phyloP scores from a whole-genome alignment of 345 rosid genomes.

The Hirschfeldia incana region DNA sequence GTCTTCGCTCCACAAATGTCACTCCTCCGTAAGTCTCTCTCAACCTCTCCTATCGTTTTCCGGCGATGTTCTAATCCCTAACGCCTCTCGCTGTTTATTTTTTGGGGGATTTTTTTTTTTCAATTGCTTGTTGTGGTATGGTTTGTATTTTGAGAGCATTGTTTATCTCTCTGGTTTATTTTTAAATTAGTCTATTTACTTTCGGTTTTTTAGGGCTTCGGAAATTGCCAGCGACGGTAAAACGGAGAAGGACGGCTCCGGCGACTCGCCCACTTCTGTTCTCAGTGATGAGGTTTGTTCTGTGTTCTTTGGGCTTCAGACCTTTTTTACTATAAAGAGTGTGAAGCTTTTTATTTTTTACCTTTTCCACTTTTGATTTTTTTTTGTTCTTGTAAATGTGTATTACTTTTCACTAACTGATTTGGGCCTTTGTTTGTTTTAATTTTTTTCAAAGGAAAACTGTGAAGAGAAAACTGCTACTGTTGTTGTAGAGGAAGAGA shows the following conservation, averaged over 20 bases:
- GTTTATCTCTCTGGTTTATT: neutral
- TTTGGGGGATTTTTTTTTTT: neutral
- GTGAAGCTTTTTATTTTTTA: neutral
- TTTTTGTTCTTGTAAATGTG: slow-evolving; percentile 1
- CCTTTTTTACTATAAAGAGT: neutral
- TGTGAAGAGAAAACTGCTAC: slow-evolving; percentile 33
- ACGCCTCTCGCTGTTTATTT: neutral
- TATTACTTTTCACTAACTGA: neutral
- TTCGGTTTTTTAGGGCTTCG: slow-evolving; percentile 39
- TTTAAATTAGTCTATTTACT: neutral
- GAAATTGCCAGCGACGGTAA: slow-evolving; percentile 38
- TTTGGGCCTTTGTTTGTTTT: neutral
- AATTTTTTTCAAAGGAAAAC: slow-evolving; percentile 35
- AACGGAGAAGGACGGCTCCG: slow-evolving; percentile 48
- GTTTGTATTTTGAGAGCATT: neutral
- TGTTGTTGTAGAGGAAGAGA: slow-evolving; percentile 46
- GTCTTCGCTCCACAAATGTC: neutral
- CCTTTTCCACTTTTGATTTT: slow-evolving; percentile 6
- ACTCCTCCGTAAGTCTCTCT: slow-evolving; percentile 24
- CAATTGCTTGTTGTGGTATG: neutral
- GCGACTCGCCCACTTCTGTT: slow-evolving; percentile 87
- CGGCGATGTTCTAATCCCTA: slow-evolving; percentile 11
- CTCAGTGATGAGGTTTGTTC: slow-evolving; percentile 71
- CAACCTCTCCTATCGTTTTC: neutral
- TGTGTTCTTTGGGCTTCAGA: neutral